Evolutionary conservation across 2,329 filamentous ascomycete genomes (phyloP).

Genomic region (Stemphylium beticola): DNA sequence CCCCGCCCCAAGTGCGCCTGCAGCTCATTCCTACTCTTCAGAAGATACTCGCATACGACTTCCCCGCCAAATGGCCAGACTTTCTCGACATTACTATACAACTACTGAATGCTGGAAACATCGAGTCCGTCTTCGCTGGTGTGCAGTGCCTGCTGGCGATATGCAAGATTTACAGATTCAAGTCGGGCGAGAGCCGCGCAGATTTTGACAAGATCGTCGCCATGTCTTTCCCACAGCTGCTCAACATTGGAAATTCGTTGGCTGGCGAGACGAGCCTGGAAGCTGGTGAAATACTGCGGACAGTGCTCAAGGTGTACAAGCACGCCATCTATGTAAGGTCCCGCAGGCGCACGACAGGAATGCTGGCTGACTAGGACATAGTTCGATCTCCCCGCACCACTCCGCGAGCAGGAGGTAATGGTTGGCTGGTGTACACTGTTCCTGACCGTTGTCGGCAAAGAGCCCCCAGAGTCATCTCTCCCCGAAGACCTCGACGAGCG

Average conservation of each 20-base stretch:
- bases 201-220: slow-evolving; percentile 96
- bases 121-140: slow-evolving; percentile 86
- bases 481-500: slow-evolving; percentile 80
- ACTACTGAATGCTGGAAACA: slow-evolving; percentile 84
- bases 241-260: slow-evolving; percentile 85
- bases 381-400: slow-evolving; percentile 82
- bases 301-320: slow-evolving; percentile 96
- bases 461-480: slow-evolving; percentile 79
- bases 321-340: slow-evolving; percentile 89
- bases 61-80: slow-evolving; percentile 89
- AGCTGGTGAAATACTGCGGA: slow-evolving; percentile 94
- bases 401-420: slow-evolving; percentile 81
- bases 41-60: slow-evolving; percentile 95
- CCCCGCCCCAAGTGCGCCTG: slow-evolving; percentile 80
- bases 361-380: slow-evolving; percentile 51
- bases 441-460: slow-evolving; percentile 85
- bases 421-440: slow-evolving; percentile 97
- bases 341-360: slow-evolving; percentile 9
- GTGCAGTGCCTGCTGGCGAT: slow-evolving; percentile 93
- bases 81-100: slow-evolving; percentile 93
- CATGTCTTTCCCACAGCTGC: slow-evolving; percentile 84
- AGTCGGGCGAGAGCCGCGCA: slow-evolving; percentile 77
- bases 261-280: slow-evolving; percentile 91
- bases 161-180: slow-evolving; percentile 95
- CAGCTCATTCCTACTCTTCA: slow-evolving; percentile 94